These are phyloP conservation scores for Ambrosiella beaveri DNA, from an alignment of 2,329 filamentous ascomycete species.

Conservation along the genomic window DNA sequence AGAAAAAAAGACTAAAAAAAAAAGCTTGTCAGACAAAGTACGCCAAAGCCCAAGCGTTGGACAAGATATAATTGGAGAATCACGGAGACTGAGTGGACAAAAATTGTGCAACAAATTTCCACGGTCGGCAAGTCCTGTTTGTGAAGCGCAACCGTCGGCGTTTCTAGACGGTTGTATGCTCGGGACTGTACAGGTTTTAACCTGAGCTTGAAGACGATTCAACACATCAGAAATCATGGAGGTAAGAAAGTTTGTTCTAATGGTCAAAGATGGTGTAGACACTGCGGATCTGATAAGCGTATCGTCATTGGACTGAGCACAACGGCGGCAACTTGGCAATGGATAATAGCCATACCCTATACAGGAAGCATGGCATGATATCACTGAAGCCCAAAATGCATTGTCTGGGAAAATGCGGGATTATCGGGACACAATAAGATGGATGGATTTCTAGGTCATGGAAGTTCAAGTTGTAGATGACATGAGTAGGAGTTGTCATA, in stretches of 20 bases:
- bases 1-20: too few relatives aligned
- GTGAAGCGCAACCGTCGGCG: neutral
- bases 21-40: too few relatives aligned
- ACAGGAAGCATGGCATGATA: neutral
- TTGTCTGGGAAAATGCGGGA: neutral
- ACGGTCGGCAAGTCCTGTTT: too few relatives aligned
- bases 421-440: neutral
- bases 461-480: neutral
- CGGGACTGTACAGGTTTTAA: neutral
- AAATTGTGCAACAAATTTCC: too few relatives aligned
- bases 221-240: neutral
- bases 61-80: too few relatives aligned
- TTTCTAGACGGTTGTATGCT: neutral
- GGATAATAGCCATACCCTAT: neutral
- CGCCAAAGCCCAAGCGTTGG: too few relatives aligned
- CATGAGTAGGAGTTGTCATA: neutral
- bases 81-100: too few relatives aligned
- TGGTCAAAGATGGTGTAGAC: neutral
- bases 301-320: neutral
- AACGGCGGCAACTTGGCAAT: neutral
- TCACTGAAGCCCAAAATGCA: neutral
- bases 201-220: neutral
- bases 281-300: neutral
- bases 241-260: neutral
- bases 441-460: neutral